A percentile compares a stretch with the other conserved stretches of the same genome.
Evolutionary conservation across 1,139 yeast species (phyloP).

Genomic region (Suhomyces yuchorum): DNA sequence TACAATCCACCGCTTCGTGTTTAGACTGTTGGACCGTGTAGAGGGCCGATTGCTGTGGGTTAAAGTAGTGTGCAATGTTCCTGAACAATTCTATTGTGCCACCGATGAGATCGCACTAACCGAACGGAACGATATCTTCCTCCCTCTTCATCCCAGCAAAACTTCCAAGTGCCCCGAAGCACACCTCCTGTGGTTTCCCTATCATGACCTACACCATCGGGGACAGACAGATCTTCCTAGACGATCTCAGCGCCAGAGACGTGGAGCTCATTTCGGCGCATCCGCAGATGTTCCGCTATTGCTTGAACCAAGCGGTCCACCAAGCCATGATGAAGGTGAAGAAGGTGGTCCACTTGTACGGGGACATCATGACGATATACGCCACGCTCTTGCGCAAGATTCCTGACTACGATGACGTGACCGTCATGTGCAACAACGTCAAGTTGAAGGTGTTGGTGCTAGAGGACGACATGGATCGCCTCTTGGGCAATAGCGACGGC

Average conservation of each 20-base stretch:
- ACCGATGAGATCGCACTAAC: conserved; percentile 7
- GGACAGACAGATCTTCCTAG: conserved; percentile 29
- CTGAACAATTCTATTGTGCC: background rate
- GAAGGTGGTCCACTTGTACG: conserved; percentile 38
- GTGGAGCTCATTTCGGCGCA: conserved; percentile 30
- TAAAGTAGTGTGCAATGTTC: background rate
- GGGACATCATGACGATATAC: conserved; percentile 45
- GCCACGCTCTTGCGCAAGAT: conserved; percentile 43
- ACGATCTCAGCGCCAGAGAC: conserved; percentile 28
- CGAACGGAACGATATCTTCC: background rate
- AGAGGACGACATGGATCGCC: conserved; percentile 36
- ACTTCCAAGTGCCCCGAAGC: background rate
- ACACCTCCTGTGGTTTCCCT: background rate
- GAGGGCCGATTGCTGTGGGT: background rate
- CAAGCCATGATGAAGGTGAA: conserved; percentile 33
- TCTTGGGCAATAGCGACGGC: conserved; percentile 27
- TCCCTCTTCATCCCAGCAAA: background rate
- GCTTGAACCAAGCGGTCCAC: conserved; percentile 37
- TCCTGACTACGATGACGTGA: conserved; percentile 47
- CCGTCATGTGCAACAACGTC: conserved; percentile 35
- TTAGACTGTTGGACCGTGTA: background rate
- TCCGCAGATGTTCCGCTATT: conserved; percentile 33
- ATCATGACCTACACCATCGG: conserved; percentile 41
- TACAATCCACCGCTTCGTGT: background rate
- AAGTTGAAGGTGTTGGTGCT: conserved; percentile 27